Evolutionary conservation across 257 asterid genomes (phyloP).

Genomic region (Solanum ossicruentum): DNA sequence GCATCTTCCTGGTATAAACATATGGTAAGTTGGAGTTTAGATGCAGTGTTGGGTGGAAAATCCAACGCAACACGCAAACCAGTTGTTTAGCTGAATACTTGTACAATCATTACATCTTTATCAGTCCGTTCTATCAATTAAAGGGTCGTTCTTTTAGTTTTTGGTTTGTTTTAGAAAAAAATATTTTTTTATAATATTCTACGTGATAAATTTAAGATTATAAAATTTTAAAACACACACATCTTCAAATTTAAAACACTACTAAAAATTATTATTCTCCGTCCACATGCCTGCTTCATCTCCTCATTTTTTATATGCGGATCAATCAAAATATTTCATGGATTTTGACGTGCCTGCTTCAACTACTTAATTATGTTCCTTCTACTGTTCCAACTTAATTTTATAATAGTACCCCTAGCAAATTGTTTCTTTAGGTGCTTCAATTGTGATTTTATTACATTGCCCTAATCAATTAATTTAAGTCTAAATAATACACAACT

Average conservation of each 20-base stretch:
- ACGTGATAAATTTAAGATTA: neutral
- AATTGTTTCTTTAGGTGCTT: too few species aligned
- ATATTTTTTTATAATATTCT: neutral
- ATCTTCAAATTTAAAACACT: neutral
- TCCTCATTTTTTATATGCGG: too few species aligned
- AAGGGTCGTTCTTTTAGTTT: neutral
- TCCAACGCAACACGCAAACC: constrained; percentile 48
- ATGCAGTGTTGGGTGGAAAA: constrained; percentile 26
- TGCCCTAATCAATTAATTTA: too few species aligned
- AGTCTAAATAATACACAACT: too few species aligned
- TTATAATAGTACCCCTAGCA: too few species aligned
- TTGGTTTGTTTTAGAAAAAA: neutral
- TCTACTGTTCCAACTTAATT: too few species aligned
- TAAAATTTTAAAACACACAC: neutral
- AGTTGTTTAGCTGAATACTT: constrained; percentile 30
- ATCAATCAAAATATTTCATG: too few species aligned
- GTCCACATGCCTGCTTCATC: too few species aligned
- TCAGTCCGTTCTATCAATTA: neutral
- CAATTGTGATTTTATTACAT: too few species aligned
- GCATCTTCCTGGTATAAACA: neutral
- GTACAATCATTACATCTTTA: constrained; percentile 5
- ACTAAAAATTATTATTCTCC: neutral
- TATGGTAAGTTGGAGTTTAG: constrained; percentile 16
- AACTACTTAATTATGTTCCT: too few species aligned
- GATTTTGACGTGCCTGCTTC: too few species aligned